Base-by-base conservation (phyloP, 352 stramenopile genomes). In the Aphanomyces euteiches region DNA sequence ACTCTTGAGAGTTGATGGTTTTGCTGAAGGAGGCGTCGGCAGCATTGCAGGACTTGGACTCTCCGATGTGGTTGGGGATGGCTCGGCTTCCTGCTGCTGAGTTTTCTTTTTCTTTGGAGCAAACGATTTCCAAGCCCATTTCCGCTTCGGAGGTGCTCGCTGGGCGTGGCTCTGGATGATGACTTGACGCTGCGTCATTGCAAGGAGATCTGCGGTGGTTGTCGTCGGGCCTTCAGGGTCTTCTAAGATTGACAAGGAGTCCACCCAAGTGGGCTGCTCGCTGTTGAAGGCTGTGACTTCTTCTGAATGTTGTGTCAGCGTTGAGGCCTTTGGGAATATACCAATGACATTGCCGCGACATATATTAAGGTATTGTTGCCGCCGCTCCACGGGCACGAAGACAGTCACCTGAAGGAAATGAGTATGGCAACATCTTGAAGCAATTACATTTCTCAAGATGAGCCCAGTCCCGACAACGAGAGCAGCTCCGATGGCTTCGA, bases 171-270 rank as follows among this genome's bases (percentile, higher is more conserved):
- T 43, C 13, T 84, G 82, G 64, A 91, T 81, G 19, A 93, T 82
- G 4, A 93, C 85, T 69, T 92, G 85, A 7, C 84, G 79, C 65
- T 93, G 85, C 1, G 85, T 92, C 48, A 93, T 83, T 56, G 87
- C 89, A 12, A 78, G 85, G 39, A 93, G 60, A 64, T 93, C 85
- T 0, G 83, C 86, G 15, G 85, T 88, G 6, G 83, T 85, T 12
- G 64, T 70, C 10, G 43, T 86, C 75, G 15, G 83, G 75, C 5
- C 90, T 67, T 17, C 79, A 7, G 50, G 50, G 47, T 72, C 54
- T 47, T 67, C 57, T 8, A 67, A 37, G 15, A 72, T 79, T n/a
- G 37, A 40, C 7, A 13, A n/a, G 21, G 28, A 13, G 34, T 78
- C 79, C 1, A 56, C 39, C 6, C 53, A 58, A 56, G 80, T 76